These are phyloP conservation scores for Rhizopus microsporus DNA, from an alignment of 371 early-diverging fungal genomes.

Conservation along the genomic window DNA sequence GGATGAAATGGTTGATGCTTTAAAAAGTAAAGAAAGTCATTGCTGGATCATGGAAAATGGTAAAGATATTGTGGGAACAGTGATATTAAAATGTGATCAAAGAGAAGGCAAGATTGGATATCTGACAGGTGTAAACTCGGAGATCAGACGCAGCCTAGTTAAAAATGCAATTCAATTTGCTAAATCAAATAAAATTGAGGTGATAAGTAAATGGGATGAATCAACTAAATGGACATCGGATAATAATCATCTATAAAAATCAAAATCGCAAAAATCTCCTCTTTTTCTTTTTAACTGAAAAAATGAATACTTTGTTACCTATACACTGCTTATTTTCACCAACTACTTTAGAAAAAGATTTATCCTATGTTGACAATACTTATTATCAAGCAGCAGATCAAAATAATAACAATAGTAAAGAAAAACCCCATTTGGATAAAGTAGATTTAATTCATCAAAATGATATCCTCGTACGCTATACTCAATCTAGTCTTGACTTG, in stretches of 20 bases:
- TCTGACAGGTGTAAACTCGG: slow-evolving; percentile 32
- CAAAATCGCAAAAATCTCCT: too few species aligned
- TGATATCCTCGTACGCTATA: neutral
- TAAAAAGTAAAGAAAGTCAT: slow-evolving; percentile 23
- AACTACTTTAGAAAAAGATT: slow-evolving; percentile 33
- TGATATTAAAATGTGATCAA: slow-evolving; percentile 23
- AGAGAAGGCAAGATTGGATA: slow-evolving; percentile 42
- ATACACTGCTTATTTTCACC: slow-evolving; percentile 44
- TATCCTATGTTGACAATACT: slow-evolving; percentile 43
- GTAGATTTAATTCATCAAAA: slow-evolving; percentile 1
- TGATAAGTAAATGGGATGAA: slow-evolving; percentile 36
- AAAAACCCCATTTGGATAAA: neutral
- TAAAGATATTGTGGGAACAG: slow-evolving; percentile 28
- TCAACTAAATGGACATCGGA: slow-evolving; percentile 20
- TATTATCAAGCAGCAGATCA: slow-evolving; percentile 26
- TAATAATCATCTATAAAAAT: too few species aligned
- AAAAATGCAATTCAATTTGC: slow-evolving; percentile 43
- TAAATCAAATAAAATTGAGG: slow-evolving; percentile 38
- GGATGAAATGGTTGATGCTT: slow-evolving; percentile 7
- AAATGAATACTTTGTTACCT: slow-evolving; percentile 1
- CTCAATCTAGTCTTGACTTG: slow-evolving; percentile 3
- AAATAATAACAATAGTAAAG: neutral
- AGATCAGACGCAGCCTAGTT: slow-evolving; percentile 34
- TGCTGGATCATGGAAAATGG: slow-evolving; percentile 39
- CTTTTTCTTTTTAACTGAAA: too few species aligned